Evolutionary conservation across 2,329 filamentous ascomycete species (phyloP), one percentile per base, ranked within the genome.

Genomic region (Aquanectria penicillioides): DNA sequence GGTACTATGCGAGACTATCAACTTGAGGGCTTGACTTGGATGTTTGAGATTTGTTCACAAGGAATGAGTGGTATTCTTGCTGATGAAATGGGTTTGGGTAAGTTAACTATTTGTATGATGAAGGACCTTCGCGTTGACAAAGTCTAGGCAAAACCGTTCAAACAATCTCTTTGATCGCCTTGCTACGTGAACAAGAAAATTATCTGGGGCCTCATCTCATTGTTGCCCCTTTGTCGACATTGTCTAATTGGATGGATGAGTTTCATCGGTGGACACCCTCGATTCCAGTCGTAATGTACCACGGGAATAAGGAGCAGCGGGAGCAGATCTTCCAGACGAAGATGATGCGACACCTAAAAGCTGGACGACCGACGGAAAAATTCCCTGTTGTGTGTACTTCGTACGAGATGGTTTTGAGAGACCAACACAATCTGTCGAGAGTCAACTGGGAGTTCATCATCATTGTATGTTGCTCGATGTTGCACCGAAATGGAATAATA

Each of bases 401-500:
- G 33, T 98, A 98, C 69, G 95, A 99, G 73, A 97, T 99, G 72
- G 94, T 96, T 51, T 89, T 99, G 77, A 89, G 93, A 68, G 95
- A 99, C 72, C 88, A 92, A 31, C 90, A 93, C 49, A 89, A 89
- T 29, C 79, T 99, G 5, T 88, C 88, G 0, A 89, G 90, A 56
- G 94, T 97, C 55, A 90, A 93, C 29, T 99, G 95, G 95, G 93
- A 96, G 51, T 97, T 97, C 68, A 97, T 99, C 70, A 95, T 99
- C 65, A 97, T 99, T 61, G 89, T 90, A 77, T 72, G 85, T 75
- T 7, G n/a, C n/a, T n/a, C n/a, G n/a, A n/a, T n/a, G n/a, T n/a
- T n/a, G n/a, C n/a, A n/a, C n/a, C n/a, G n/a, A n/a, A n/a, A n/a
- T n/a, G n/a, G n/a, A n/a, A n/a, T n/a, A n/a, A n/a, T n/a, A n/a